phyloP scores from a whole-genome alignment of 2,329 filamentous ascomycete genomes.

The Mycogone perniciosa region DNA sequence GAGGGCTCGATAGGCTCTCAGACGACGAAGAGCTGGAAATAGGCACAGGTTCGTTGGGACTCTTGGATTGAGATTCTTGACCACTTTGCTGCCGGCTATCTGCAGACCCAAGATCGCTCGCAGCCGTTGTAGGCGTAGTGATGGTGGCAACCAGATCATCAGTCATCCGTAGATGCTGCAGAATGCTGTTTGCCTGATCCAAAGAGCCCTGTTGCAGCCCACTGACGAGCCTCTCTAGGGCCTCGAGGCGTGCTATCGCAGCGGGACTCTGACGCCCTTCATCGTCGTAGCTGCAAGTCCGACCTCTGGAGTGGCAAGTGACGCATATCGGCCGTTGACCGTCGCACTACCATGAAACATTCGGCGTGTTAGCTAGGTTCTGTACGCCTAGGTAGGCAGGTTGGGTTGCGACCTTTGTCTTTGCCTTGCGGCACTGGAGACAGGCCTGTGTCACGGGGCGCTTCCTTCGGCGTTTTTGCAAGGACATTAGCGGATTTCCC shows the following conservation, averaged over 20 bases:
- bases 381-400: too few relatives aligned
- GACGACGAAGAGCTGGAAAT: too few relatives aligned
- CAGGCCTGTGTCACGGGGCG: too few relatives aligned
- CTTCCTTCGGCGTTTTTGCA: too few relatives aligned
- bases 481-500: too few relatives aligned
- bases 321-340: slow-evolving; percentile 1
- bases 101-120: too few relatives aligned
- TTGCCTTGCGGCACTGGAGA: too few relatives aligned
- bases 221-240: not conserved
- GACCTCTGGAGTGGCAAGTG: not conserved
- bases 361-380: not conserved
- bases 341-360: not conserved
- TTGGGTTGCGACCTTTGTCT: too few relatives aligned
- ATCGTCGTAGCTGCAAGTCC: slow-evolving; percentile 1
- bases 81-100: too few relatives aligned
- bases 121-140: not conserved
- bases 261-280: not conserved
- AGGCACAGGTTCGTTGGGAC: too few relatives aligned
- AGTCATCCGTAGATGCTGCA: not conserved
- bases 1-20: too few relatives aligned
- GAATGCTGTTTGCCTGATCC: not conserved
- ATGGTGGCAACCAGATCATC: not conserved
- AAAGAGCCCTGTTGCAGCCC: not conserved
- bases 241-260: not conserved
- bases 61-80: too few relatives aligned